Conservation (phyloP, 2,329 filamentous ascomycete genomes). For the Tolypocladium endophyticum region DNA sequence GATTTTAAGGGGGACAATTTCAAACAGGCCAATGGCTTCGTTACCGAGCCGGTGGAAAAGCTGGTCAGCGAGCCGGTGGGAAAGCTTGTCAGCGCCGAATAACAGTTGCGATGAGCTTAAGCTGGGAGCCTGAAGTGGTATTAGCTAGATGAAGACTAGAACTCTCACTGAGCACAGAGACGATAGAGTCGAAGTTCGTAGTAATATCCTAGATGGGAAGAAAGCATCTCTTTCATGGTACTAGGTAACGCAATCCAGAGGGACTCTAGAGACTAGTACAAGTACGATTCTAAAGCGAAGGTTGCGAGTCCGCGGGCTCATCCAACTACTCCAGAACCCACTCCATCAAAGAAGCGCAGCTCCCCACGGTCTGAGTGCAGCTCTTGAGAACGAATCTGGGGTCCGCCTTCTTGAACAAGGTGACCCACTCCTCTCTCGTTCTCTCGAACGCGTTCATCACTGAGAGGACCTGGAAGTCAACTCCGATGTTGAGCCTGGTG, state of each 20-base stretch:
- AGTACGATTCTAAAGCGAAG: not conserved
- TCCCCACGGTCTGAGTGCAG: not conserved
- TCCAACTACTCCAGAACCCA: not conserved
- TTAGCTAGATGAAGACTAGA: no score
- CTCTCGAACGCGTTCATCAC: not conserved
- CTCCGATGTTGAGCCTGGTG: not conserved
- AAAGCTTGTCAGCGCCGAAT: not conserved
- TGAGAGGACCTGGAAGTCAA: not conserved
- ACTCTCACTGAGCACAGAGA: no score
- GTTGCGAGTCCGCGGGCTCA: not conserved
- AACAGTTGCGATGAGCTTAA: not conserved
- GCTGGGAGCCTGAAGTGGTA: no score
- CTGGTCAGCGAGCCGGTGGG: not conserved
- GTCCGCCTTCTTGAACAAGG: not conserved
- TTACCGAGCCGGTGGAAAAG: not conserved
- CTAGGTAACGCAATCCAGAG: not conserved
- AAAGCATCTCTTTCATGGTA: not conserved
- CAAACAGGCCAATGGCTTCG: not conserved
- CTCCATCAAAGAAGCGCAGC: not conserved
- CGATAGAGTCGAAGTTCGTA: no score
- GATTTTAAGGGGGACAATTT: not conserved
- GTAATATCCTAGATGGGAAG: not conserved
- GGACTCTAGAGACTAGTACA: no score
- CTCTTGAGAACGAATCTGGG: not conserved
- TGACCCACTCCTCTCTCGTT: not conserved